Conservation (phyloP, 202 grass and related monocot genomes). For the Schoenoplectus tabernaemontani region DNA sequence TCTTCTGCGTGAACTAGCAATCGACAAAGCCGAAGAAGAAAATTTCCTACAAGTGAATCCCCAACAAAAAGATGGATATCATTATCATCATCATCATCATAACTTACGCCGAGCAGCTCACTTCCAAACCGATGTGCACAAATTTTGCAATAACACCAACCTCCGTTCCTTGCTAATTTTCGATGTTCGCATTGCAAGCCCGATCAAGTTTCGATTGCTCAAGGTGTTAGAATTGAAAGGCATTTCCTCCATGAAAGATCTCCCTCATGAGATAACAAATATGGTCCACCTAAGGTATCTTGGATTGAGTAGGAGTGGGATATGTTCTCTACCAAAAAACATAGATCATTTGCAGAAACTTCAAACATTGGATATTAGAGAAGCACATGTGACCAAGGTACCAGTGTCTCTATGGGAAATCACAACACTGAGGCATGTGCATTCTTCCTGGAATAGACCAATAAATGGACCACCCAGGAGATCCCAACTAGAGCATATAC, state of each 20-base stretch:
- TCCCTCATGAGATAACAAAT: background rate
- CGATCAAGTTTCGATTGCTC: background rate
- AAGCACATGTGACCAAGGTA: background rate
- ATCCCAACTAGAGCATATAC: background rate
- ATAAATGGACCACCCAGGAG: slow-evolving; percentile 8
- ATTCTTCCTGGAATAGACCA: slow-evolving; percentile 12
- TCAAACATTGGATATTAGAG: slow-evolving; percentile 19
- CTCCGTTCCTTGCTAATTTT: slow-evolving; percentile 12
- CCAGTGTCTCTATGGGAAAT: slow-evolving; percentile 15
- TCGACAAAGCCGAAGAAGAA: slow-evolving; percentile 10
- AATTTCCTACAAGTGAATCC: slow-evolving; percentile 15
- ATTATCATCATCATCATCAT: background rate
- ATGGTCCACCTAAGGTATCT: slow-evolving; percentile 15
- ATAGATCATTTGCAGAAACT: background rate
- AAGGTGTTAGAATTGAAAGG: slow-evolving; percentile 18
- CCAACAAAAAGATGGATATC: background rate
- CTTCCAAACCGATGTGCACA: background rate
- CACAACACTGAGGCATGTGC: slow-evolving; percentile 1
- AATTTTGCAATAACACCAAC: background rate
- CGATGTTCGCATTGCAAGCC: background rate
- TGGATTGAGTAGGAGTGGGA: background rate
- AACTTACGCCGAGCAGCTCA: background rate
- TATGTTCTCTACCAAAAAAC: background rate
- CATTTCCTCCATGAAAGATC: background rate
- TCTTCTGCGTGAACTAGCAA: slow-evolving; percentile 9